Evolutionary conservation across 2,329 filamentous ascomycete species (phyloP), one percentile per base, ranked within the genome.

Genomic region (Aspergillus aculeatinus): DNA sequence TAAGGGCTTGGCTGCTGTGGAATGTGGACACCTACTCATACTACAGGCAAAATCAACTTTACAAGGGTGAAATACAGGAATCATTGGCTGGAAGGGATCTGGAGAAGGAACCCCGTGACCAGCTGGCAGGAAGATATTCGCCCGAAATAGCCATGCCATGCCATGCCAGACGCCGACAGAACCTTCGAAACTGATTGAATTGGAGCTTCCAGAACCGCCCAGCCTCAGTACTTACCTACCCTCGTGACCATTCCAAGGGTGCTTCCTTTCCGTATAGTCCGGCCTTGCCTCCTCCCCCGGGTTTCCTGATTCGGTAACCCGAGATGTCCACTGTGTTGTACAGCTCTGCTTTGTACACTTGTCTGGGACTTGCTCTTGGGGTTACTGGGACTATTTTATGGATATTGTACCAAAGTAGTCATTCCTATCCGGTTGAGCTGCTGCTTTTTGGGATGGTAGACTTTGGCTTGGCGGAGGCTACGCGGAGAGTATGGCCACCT

Each of bases 261-360:
- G 52, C 47, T 62, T 49, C 60, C 51, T 53, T 56, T 29, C 58
- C 58, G 58, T 29, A 29, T 29, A 55, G 59, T 48, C 57, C 48
- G 50, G 51, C 31, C 57, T 60, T 54, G 59, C 59, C 60, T 35
- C 53, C 52, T 49, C 49, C 27, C 29, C 51, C 61, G 65, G 65
- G 58, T 66, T 64, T 39, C 65, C 60, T 14, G 44, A 57, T 54
- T 23, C 11, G 52, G 64, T 14, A 63, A 67, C 10, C 60, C 65
- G 60, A 55, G 42, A 25, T 31, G 21, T 48, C 56, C 21, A 27
- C 23, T n/a, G 48, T 25, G 27, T 29, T 29, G 55, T 57, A 55
- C 35, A 35, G 27, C 51, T 48, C 23, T 48, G 2, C 33, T 19
- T 12, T 25, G 3, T 14, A 35, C 23, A 23, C 23, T 4, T 23